Evolutionary conservation across 2,329 filamentous ascomycete species (phyloP).

Genomic region (Cladophialophora carrionii): DNA sequence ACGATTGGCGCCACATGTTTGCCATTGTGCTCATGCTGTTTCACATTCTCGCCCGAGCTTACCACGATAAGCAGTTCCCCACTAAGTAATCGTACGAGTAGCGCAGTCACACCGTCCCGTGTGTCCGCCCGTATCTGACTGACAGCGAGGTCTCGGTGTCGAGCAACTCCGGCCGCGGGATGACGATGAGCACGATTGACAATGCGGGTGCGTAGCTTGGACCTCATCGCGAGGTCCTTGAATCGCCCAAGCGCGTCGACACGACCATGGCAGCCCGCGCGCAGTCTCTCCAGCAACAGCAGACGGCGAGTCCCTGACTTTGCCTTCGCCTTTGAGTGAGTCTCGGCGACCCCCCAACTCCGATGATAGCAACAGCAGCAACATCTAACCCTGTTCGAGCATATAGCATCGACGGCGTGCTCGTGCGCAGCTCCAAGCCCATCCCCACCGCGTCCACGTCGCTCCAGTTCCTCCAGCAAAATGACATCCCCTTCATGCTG

Average conservation of each 20-base stretch:
- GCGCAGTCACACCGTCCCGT: not conserved
- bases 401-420: slow-evolving; percentile 84
- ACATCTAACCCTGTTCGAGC: slow-evolving; percentile 16
- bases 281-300: slow-evolving; percentile 18
- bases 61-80: not conserved
- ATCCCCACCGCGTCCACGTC: slow-evolving; percentile 77
- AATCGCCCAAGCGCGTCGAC: slow-evolving; percentile 9
- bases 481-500: slow-evolving; percentile 86
- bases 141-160: not conserved
- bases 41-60: not conserved
- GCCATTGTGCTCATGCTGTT: not conserved
- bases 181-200: slow-evolving; percentile 20
- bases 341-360: not conserved
- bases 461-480: slow-evolving; percentile 70
- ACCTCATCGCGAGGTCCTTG: slow-evolving; percentile 22
- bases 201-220: slow-evolving; percentile 26
- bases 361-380: not conserved
- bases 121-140: not conserved
- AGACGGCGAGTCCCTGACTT: slow-evolving; percentile 31
- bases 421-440: slow-evolving; percentile 77
- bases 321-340: slow-evolving; percentile 39
- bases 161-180: not conserved
- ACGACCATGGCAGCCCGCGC: not conserved
- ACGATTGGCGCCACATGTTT: not conserved
- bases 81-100: not conserved